These are phyloP conservation scores for Cyclocybe aegerita DNA, from an alignment of 768 basidiomycete species.

Conservation along the genomic window DNA sequence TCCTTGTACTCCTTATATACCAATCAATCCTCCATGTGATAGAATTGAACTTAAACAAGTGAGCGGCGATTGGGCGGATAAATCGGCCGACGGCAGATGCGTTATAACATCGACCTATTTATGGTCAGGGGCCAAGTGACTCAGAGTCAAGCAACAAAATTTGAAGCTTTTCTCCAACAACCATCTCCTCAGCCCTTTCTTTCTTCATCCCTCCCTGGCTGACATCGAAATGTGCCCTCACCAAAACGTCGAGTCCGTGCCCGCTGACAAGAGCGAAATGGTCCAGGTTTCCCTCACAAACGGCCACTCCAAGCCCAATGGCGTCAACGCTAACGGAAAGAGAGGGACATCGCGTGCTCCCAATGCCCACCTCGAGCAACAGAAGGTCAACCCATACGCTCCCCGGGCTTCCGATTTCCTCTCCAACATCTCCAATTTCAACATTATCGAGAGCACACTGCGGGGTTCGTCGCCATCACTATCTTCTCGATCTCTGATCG, in stretches of 20 bases:
- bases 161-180: slow-evolving; percentile 4
- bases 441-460: slow-evolving; percentile 96
- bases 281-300: slow-evolving; percentile 64
- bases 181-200: slow-evolving; percentile 2
- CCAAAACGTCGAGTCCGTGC: slow-evolving; percentile 47
- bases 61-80: background rate
- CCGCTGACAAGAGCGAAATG: slow-evolving; percentile 59
- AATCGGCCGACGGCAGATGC: slow-evolving; percentile 6
- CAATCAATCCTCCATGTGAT: no score
- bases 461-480: slow-evolving; percentile 58
- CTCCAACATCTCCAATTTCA: slow-evolving; percentile 90
- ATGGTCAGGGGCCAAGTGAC: background rate
- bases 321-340: slow-evolving; percentile 41
- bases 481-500: slow-evolving; percentile 3
- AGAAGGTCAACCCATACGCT: slow-evolving; percentile 75
- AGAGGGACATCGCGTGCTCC: slow-evolving; percentile 37
- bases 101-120: slow-evolving; percentile 3
- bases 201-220: slow-evolving; percentile 5
- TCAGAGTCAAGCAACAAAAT: slow-evolving; percentile 10
- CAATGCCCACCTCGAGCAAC: slow-evolving; percentile 34
- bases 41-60: no score
- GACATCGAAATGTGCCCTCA: slow-evolving; percentile 61
- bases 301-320: slow-evolving; percentile 27
- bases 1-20: no score
- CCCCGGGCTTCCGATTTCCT: slow-evolving; percentile 91